Percentiles rank a stretch among this genome's conserved stretches.
Conservation (phyloP, 768 basidiomycete genomes). For the Tubosaeta sp. region DNA sequence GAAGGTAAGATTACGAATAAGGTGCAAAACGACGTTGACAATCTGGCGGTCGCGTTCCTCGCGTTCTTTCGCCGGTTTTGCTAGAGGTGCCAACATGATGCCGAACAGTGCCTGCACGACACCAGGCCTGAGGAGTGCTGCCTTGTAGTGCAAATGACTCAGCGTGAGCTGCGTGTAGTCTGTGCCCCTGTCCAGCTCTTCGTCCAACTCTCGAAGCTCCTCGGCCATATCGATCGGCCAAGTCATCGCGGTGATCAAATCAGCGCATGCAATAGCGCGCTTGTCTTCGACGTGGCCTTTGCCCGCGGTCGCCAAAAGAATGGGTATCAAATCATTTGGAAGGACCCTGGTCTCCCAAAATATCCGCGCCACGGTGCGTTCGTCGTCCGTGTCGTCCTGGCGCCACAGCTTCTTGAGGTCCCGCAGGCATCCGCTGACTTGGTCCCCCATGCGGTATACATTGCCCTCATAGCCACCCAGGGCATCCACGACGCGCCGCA, state of each 20-base stretch:
- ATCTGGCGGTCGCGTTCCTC: conserved; percentile 79
- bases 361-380: conserved; percentile 90
- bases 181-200: conserved; percentile 71
- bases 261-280: conserved; percentile 76
- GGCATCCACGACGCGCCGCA: conserved; percentile 74
- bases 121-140: conserved; percentile 56
- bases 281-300: conserved; percentile 76
- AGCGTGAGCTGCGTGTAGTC: conserved; percentile 84
- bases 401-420: conserved; percentile 96
- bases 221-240: conserved; percentile 98
- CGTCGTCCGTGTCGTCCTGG: conserved; percentile 95
- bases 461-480: conserved; percentile 70
- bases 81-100: conserved; percentile 73
- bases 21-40: conserved; percentile 82
- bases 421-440: conserved; percentile 78
- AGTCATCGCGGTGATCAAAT: conserved; percentile 94
- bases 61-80: conserved; percentile 65
- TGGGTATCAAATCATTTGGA: conserved; percentile 82
- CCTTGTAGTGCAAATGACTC: conserved; percentile 89
- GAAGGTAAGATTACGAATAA: conserved; percentile 90
- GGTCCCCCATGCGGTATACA: conserved; percentile 74
- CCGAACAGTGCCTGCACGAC: conserved; percentile 70
- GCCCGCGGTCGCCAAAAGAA: conserved; percentile 77
- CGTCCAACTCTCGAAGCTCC: conserved; percentile 87
- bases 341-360: conserved; percentile 87